These are phyloP conservation scores for Pseudocohnilembus persalinus DNA, from an alignment of 169 alveolate species.

Conservation along the genomic window DNA sequence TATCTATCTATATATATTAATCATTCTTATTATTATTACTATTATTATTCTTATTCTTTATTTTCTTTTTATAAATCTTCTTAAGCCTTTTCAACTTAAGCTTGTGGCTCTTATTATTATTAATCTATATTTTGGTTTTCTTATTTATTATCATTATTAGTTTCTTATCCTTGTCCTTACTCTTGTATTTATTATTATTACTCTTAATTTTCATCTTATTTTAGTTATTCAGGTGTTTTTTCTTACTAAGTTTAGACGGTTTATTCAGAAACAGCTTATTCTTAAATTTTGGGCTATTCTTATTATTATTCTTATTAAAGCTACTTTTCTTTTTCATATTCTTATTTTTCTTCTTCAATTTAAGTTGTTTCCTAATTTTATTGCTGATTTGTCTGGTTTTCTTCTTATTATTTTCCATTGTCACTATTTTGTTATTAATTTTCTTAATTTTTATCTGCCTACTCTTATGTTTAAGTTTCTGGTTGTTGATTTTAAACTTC, in stretches of 20 bases:
- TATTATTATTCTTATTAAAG: not conserved
- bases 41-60: no score
- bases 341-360: not conserved
- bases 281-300: not conserved
- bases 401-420: not conserved
- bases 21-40: not conserved
- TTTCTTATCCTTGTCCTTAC: not conserved
- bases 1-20: no score
- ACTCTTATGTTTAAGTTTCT: no score
- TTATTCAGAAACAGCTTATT: not conserved
- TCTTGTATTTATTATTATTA: not conserved
- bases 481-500: no score
- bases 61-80: not conserved
- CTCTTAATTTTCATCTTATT: not conserved
- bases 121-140: not conserved
- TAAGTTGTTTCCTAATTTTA: not conserved
- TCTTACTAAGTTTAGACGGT: not conserved
- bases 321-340: not conserved
- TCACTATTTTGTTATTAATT: no score
- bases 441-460: no score
- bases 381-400: not conserved
- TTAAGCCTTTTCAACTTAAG: not conserved
- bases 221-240: not conserved
- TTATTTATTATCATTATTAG: not conserved
- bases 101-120: not conserved